Percentiles rank a stretch among this genome's conserved stretches.
Conservation (phyloP, 306 rosid genomes). For the Fragaria vesca region DNA sequence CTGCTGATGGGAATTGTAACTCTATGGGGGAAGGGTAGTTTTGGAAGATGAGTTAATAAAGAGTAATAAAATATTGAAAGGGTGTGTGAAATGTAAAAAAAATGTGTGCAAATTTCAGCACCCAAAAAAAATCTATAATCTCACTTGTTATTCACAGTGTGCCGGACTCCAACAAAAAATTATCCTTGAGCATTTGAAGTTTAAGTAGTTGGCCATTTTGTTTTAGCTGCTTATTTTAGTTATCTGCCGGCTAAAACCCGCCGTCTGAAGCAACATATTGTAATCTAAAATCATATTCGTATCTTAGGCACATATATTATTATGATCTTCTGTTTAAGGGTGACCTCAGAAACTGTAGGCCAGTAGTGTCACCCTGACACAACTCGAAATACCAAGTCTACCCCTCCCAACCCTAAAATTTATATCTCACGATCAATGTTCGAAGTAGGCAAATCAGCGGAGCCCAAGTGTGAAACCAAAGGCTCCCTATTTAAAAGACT, state of each 20-base stretch:
- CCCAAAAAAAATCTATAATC: too few relatives aligned
- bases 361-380: neutral
- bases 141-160: too few relatives aligned
- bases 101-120: too few relatives aligned
- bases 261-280: constrained; percentile 4
- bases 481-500: neutral
- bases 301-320: neutral
- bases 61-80: too few relatives aligned
- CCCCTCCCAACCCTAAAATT: neutral
- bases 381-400: neutral
- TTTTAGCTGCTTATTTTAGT: neutral
- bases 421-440: too few relatives aligned
- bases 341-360: neutral
- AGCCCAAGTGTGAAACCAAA: constrained; percentile 21
- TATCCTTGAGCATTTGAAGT: too few relatives aligned
- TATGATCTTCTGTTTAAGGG: neutral
- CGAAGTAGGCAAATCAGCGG: neutral
- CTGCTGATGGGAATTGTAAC: too few relatives aligned
- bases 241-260: neutral
- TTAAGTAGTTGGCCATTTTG: neutral
- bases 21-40: too few relatives aligned
- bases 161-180: too few relatives aligned
- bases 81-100: too few relatives aligned
- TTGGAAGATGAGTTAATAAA: too few relatives aligned
- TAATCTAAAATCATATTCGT: neutral